These are phyloP conservation scores for Sporothrix euskadiensis DNA, from an alignment of 2,329 filamentous ascomycete genomes.

Conservation along the genomic window DNA sequence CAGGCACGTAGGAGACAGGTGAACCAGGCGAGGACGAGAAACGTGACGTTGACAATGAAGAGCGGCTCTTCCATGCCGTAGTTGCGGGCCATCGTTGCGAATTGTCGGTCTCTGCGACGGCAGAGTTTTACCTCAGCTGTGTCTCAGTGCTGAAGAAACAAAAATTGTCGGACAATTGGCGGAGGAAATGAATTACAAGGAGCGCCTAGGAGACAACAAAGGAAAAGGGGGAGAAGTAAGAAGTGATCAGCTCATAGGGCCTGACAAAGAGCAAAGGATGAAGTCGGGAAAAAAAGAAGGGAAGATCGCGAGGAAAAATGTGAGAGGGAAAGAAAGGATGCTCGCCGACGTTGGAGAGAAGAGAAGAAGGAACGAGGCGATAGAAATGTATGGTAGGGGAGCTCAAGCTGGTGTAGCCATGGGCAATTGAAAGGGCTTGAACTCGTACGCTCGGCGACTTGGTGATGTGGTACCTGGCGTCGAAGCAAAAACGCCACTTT, in stretches of 20 bases:
- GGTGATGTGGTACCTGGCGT: conserved; percentile 23
- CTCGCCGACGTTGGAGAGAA: not conserved
- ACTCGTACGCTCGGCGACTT: conserved; percentile 19
- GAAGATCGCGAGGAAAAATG: not conserved
- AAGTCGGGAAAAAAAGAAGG: not conserved
- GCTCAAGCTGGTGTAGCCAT: conserved; percentile 1
- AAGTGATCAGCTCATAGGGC: not conserved
- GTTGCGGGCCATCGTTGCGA: conserved; percentile 19
- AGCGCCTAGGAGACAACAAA: not conserved
- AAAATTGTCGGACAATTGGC: not conserved
- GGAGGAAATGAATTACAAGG: not conserved
- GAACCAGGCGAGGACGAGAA: conserved; percentile 35
- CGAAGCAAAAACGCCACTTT: conserved; percentile 16
- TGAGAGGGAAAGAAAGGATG: not conserved
- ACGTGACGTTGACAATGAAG: conserved; percentile 27
- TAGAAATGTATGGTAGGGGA: not conserved
- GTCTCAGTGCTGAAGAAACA: conserved; percentile 2
- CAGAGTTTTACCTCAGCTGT: conserved; percentile 6
- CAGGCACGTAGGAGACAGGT: conserved; percentile 47
- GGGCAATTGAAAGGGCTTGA: not conserved
- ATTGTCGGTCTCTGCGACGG: not conserved
- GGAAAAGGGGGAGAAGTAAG: not conserved
- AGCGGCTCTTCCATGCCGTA: conserved; percentile 29
- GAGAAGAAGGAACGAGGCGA: not conserved
- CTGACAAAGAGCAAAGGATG: not conserved